phyloP scores from a whole-genome alignment of 2,329 filamentous ascomycete species.

The Aspergillus sp. region DNA sequence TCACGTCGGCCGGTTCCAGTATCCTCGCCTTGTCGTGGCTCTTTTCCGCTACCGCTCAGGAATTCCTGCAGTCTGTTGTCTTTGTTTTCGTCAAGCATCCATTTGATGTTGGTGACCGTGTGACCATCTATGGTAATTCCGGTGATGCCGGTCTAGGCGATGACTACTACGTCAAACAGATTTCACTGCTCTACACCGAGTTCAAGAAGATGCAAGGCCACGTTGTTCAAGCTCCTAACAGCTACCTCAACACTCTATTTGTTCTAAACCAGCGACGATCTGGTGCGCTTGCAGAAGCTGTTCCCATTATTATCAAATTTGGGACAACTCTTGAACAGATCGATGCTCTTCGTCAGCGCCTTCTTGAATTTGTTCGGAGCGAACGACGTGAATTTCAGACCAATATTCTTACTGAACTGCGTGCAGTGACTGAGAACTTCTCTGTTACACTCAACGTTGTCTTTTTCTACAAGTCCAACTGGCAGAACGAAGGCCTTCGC shows the following conservation, averaged over 20 bases:
- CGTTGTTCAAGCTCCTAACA: conserved; percentile 94
- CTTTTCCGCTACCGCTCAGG: conserved; percentile 88
- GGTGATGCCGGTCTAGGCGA: conserved; percentile 79
- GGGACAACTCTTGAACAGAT: conserved; percentile 84
- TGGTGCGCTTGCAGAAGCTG: conserved; percentile 82
- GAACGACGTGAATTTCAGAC: conserved; percentile 90
- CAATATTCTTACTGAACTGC: conserved; percentile 85
- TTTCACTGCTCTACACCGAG: conserved; percentile 89
- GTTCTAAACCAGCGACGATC: conserved; percentile 94
- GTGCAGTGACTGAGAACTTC: conserved; percentile 78
- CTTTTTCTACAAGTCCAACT: conserved; percentile 97
- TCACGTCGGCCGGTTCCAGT: conserved; percentile 86
- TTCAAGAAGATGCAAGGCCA: conserved; percentile 99
- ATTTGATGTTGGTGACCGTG: conserved; percentile 92
- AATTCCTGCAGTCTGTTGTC: conserved; percentile 90
- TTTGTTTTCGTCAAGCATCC: conserved; percentile 98
- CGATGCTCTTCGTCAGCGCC: conserved; percentile 75
- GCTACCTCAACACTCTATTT: conserved; percentile 87
- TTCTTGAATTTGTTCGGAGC: conserved; percentile 79
- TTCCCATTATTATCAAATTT: conserved; percentile 84
- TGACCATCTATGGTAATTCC: conserved; percentile 88
- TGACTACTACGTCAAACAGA: conserved; percentile 95
- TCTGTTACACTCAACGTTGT: conserved; percentile 88
- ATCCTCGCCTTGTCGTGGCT: conserved; percentile 92
- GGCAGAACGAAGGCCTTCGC: conserved; percentile 91